A percentile compares a stretch with the other conserved stretches of the same genome.
These are phyloP conservation scores for Gracilaria caudata DNA, from an alignment of 23 red algal genomes.

Conservation along the genomic window DNA sequence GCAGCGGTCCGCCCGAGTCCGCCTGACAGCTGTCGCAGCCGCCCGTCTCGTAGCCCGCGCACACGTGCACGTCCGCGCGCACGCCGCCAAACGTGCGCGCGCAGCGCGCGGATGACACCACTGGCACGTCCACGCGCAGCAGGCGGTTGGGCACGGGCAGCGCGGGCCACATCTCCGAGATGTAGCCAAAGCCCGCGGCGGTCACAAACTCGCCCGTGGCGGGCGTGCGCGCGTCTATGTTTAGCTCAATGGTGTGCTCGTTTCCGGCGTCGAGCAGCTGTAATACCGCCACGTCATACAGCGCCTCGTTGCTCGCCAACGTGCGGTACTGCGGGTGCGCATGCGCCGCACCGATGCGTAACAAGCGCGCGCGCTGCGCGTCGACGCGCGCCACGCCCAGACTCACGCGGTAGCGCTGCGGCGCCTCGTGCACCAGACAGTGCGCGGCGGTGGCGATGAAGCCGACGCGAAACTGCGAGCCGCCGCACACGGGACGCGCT, in stretches of 20 bases:
- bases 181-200: constrained; percentile 51
- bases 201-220: constrained; percentile 33
- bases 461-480: constrained; percentile 28
- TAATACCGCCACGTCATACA: constrained; percentile 53
- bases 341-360: background rate
- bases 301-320: constrained; percentile 32
- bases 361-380: background rate
- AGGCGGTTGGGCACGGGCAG: constrained; percentile 37
- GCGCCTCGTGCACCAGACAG: constrained; percentile 36
- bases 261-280: background rate
- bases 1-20: constrained; percentile 61
- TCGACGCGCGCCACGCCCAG: constrained; percentile 2
- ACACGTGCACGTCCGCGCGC: constrained; percentile 44
- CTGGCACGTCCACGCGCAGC: constrained; percentile 53
- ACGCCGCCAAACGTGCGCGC: constrained; percentile 2
- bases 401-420: constrained; percentile 9
- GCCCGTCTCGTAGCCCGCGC: constrained; percentile 56
- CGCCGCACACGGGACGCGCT: constrained; percentile 40
- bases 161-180: constrained; percentile 47
- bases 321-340: constrained; percentile 45
- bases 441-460: constrained; percentile 68
- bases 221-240: background rate
- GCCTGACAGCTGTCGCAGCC: constrained; percentile 74
- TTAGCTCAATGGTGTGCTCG: constrained; percentile 16
- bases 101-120: constrained; percentile 8